A percentile compares a stretch with the other conserved stretches of the same genome.
phyloP scores from a whole-genome alignment of 2,329 filamentous ascomycete species.

The Apiospora sp. region DNA sequence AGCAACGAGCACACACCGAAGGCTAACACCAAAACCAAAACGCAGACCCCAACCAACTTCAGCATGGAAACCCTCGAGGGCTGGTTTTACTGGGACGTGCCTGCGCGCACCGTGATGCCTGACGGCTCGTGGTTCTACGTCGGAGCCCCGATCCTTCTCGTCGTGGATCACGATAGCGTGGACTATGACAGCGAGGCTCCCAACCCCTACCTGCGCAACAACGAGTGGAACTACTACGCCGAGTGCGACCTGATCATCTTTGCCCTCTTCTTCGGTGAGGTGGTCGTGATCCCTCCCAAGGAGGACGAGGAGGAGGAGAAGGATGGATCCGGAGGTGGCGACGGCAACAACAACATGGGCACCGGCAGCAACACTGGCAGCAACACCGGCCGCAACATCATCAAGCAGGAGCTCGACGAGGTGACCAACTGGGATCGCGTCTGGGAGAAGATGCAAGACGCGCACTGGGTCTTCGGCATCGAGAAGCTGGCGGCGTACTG shows the following conservation, averaged over 20 bases:
- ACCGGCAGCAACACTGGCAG: no score
- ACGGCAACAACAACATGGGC: background rate
- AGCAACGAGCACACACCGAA: background rate
- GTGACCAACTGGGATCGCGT: background rate
- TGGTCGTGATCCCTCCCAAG: background rate
- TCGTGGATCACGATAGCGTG: background rate
- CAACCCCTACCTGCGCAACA: background rate
- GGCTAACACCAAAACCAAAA: background rate
- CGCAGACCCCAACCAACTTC: background rate
- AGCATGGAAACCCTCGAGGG: background rate
- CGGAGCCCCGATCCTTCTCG: background rate
- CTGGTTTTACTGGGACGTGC: background rate
- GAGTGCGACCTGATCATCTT: slow-evolving; percentile 15
- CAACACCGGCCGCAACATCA: no score
- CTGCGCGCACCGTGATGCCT: background rate
- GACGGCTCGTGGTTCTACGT: background rate
- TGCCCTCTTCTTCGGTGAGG: background rate
- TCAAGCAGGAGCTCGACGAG: background rate
- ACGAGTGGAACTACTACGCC: slow-evolving; percentile 6
- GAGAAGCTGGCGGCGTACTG: background rate
- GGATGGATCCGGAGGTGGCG: background rate
- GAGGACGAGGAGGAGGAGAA: background rate
- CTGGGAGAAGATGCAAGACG: background rate
- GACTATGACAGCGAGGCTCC: no score
- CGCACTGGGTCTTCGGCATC: background rate